A percentile compares a stretch with the other conserved stretches of the same genome.
phyloP scores from a whole-genome alignment of 2,329 filamentous ascomycete species.

The Ophiostoma angusticollis region DNA sequence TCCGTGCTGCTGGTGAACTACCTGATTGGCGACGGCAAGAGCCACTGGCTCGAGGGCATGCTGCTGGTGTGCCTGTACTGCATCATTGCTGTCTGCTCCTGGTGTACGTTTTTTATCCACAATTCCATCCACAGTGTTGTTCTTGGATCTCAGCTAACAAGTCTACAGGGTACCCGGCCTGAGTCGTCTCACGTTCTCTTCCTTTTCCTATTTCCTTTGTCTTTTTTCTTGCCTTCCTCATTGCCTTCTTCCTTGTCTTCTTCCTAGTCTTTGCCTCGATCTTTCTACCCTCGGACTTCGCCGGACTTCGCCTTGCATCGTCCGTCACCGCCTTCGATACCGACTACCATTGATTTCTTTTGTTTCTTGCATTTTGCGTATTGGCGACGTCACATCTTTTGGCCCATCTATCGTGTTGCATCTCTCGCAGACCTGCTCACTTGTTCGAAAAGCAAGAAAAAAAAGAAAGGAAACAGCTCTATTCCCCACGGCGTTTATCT shows the following conservation, averaged over 20 bases:
- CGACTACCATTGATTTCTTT: neutral
- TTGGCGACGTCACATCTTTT: neutral
- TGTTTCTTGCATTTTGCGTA: conserved; percentile 1
- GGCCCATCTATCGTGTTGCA: neutral
- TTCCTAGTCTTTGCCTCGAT: neutral
- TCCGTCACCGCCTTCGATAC: too few species aligned
- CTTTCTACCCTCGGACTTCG: too few species aligned
- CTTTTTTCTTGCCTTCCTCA: neutral
- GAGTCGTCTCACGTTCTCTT: conserved; percentile 1
- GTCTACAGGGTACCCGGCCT: too few species aligned
- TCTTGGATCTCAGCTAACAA: neutral
- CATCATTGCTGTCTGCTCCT: conserved; percentile 61
- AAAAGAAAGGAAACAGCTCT: neutral
- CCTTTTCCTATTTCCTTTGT: neutral
- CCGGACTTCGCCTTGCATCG: too few species aligned
- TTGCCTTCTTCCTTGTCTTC: neutral
- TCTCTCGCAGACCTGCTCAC: too few species aligned
- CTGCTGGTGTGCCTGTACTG: conserved; percentile 65
- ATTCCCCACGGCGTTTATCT: conserved; percentile 1
- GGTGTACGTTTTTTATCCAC: conserved; percentile 32
- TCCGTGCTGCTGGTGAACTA: conserved; percentile 79
- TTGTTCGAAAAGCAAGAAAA: too few species aligned
- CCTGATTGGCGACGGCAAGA: conserved; percentile 69
- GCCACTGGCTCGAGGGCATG: conserved; percentile 69
- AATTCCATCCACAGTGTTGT: neutral